Evolutionary conservation across 345 rosid genomes (phyloP).

Genomic region (Gossypium turneri): DNA sequence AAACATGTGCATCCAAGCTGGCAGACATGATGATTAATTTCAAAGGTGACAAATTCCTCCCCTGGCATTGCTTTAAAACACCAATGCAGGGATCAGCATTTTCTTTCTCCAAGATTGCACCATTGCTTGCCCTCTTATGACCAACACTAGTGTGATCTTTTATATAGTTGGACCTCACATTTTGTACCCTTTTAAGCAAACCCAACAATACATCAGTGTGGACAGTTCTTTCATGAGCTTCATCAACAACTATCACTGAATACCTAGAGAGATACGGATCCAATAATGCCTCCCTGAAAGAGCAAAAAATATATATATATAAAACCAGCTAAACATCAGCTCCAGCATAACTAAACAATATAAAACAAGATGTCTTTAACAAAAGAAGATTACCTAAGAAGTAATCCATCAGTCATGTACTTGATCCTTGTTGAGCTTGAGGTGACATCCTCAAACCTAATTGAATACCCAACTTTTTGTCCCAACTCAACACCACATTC

Average conservation of each 20-base stretch:
- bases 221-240: conserved; percentile 95
- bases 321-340: conserved; percentile 15
- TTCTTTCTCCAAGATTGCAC: conserved; percentile 26
- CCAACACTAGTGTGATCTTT: conserved; percentile 18
- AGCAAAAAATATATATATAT: background rate
- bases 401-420: conserved; percentile 90
- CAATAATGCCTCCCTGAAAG: conserved; percentile 73
- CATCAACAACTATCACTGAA: conserved; percentile 79
- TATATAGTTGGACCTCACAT: conserved; percentile 46
- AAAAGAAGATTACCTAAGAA: conserved; percentile 44
- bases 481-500: conserved; percentile 81
- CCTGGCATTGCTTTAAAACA: conserved; percentile 41
- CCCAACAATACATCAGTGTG: conserved; percentile 89
- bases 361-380: background rate
- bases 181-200: conserved; percentile 71
- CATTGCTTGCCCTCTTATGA: conserved; percentile 27
- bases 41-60: conserved; percentile 50
- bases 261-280: conserved; percentile 85
- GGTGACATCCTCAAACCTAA: conserved; percentile 53
- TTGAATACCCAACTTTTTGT: conserved; percentile 59
- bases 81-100: conserved; percentile 26
- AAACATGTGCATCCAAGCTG: conserved; percentile 88
- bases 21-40: conserved; percentile 94
- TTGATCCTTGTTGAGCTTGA: conserved; percentile 63
- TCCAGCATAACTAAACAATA: conserved; percentile 12